phyloP scores from a whole-genome alignment of 257 asterid species.

The Solanum pennellii region DNA sequence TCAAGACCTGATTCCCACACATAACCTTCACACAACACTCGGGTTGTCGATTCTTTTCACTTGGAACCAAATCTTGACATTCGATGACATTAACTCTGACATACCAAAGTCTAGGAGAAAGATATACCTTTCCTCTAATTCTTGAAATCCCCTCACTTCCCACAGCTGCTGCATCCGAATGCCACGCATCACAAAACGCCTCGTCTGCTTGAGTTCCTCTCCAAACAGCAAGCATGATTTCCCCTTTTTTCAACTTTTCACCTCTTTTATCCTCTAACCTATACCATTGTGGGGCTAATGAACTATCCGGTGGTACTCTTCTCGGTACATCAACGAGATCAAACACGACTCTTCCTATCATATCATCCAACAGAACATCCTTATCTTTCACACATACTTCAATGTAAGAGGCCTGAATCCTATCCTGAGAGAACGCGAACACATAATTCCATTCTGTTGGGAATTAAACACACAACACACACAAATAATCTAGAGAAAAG shows the following conservation, averaged over 20 bases:
- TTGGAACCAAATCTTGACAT: slow-evolving; percentile 58
- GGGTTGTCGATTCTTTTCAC: slow-evolving; percentile 39
- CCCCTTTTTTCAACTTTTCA: slow-evolving; percentile 52
- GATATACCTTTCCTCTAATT: slow-evolving; percentile 70
- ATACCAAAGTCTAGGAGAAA: slow-evolving; percentile 83
- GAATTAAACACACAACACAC: no score
- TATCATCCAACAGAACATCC: slow-evolving; percentile 50
- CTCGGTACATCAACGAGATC: slow-evolving; percentile 51
- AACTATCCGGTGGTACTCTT: slow-evolving; percentile 72
- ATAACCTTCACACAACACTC: slow-evolving; percentile 47
- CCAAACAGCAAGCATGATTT: slow-evolving; percentile 82
- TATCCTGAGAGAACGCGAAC: slow-evolving; percentile 66
- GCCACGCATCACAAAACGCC: slow-evolving; percentile 82
- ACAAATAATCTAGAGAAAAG: no score
- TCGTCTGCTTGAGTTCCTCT: slow-evolving; percentile 87
- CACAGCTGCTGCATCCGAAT: slow-evolving; percentile 70
- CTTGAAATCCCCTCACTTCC: slow-evolving; percentile 42
- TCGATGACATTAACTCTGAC: slow-evolving; percentile 61
- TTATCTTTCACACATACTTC: slow-evolving; percentile 71
- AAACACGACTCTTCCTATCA: slow-evolving; percentile 40
- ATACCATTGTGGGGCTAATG: slow-evolving; percentile 84
- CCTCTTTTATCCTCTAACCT: slow-evolving; percentile 44
- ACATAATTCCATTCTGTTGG: slow-evolving; percentile 77
- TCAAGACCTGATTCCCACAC: slow-evolving; percentile 41
- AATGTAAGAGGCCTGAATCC: slow-evolving; percentile 52